Conservation (phyloP, 2,329 filamentous ascomycete genomes). For the Alternaria sp. region DNA sequence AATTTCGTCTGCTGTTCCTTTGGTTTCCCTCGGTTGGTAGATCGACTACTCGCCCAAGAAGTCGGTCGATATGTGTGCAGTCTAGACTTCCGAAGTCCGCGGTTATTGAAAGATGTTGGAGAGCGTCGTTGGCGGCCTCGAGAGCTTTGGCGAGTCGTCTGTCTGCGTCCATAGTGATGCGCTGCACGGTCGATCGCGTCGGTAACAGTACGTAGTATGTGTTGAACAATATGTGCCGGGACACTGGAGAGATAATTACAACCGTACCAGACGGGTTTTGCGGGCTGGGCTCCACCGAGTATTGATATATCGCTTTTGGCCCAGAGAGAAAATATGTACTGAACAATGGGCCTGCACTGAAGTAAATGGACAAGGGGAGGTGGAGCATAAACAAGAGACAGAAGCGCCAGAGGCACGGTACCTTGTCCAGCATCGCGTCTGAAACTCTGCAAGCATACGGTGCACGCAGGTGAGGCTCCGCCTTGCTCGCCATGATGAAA, state of each 20-base stretch:
- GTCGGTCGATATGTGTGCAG: constrained; percentile 43
- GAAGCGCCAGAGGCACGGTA: constrained; percentile 11
- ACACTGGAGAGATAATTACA: background rate
- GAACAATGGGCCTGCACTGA: background rate
- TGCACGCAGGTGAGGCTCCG: constrained; percentile 31
- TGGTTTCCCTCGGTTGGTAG: constrained; percentile 44
- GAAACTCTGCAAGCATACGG: constrained; percentile 23
- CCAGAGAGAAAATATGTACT: constrained; percentile 4
- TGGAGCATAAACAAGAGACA: constrained; percentile 11
- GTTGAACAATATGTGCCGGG: background rate
- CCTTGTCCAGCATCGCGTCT: constrained; percentile 8
- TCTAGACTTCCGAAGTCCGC: constrained; percentile 38
- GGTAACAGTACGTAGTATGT: background rate
- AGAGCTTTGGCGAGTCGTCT: constrained; percentile 39
- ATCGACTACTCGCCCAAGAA: constrained; percentile 43
- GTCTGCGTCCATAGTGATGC: constrained; percentile 38
- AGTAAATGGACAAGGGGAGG: constrained; percentile 4
- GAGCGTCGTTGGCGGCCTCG: constrained; percentile 43
- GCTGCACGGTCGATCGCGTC: constrained; percentile 15
- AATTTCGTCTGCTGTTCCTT: constrained; percentile 43
- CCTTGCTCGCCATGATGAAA: constrained; percentile 7
- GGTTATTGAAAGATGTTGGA: constrained; percentile 44
- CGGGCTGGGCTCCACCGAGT: constrained; percentile 6
- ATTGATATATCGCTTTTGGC: constrained; percentile 18
- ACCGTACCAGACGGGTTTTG: background rate